Conservation (phyloP, 768 basidiomycete genomes). For the Termitomyces sp. region DNA sequence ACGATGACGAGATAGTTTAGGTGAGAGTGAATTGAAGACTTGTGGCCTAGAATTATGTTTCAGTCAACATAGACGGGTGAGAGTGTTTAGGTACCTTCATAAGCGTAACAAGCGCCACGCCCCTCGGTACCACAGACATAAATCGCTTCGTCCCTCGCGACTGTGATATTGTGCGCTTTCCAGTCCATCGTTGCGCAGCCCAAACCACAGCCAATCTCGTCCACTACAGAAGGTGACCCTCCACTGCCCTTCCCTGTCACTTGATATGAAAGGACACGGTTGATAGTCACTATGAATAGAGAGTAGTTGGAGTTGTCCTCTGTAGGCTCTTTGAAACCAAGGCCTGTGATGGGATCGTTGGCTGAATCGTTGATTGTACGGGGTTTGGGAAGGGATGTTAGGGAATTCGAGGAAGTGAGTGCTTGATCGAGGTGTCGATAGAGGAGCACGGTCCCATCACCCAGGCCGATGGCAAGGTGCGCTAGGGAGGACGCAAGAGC, state of each 20-base stretch:
- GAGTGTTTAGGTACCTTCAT: constrained; percentile 62
- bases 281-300: constrained; percentile 88
- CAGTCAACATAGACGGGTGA: neutral
- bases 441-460: constrained; percentile 88
- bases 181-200: constrained; percentile 85
- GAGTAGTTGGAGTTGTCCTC: constrained; percentile 43
- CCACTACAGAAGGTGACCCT: constrained; percentile 63
- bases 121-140: constrained; percentile 83
- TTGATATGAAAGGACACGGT: constrained; percentile 73
- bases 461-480: constrained; percentile 90
- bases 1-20: constrained; percentile 88
- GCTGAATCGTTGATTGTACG: constrained; percentile 80
- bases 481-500: constrained; percentile 75
- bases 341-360: constrained; percentile 87
- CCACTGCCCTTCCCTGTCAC: constrained; percentile 71
- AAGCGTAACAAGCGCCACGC: constrained; percentile 81
- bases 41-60: constrained; percentile 46
- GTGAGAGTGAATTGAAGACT: constrained; percentile 73
- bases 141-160: constrained; percentile 90
- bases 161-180: constrained; percentile 67
- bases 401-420: constrained; percentile 62
- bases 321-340: constrained; percentile 77
- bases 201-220: constrained; percentile 82
- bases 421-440: constrained; percentile 93
- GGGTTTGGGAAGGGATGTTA: constrained; percentile 82